A percentile compares a stretch with the other conserved stretches of the same genome.
phyloP scores from a whole-genome alignment of 2,329 filamentous ascomycete species.

The Eutypella sp. region DNA sequence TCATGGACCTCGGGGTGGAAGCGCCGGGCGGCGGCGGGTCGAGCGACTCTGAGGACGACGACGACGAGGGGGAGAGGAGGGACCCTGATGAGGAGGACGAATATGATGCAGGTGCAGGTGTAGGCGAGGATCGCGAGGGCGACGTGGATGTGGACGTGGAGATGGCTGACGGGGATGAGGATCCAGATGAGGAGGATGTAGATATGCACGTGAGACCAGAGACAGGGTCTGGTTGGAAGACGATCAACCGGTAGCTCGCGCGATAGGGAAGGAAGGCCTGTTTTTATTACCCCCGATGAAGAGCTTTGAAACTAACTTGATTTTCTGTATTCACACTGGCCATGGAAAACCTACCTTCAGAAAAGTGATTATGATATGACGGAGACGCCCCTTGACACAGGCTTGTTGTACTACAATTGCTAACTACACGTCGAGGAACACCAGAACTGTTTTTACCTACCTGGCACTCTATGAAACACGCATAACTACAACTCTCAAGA shows the following conservation, averaged over 20 bases:
- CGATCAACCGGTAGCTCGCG: not conserved
- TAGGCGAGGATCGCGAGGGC: conserved; percentile 9
- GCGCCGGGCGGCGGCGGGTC: not conserved
- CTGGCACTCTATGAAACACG: too few species aligned
- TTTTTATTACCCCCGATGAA: too few species aligned
- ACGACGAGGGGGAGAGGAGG: conserved; percentile 4
- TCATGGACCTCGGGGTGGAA: conserved; percentile 59
- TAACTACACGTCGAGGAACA: too few species aligned
- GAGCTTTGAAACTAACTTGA: too few species aligned
- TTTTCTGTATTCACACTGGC: too few species aligned
- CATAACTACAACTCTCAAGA: too few species aligned
- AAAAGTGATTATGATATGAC: too few species aligned
- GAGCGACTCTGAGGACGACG: not conserved
- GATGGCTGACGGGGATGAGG: conserved; percentile 6
- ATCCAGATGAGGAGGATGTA: conserved; percentile 11
- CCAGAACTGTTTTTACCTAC: too few species aligned
- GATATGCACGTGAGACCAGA: not conserved
- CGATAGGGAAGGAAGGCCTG: not conserved
- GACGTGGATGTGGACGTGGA: conserved; percentile 2
- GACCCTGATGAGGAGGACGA: conserved; percentile 9
- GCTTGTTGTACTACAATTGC: too few species aligned
- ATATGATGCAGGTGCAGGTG: conserved; percentile 3
- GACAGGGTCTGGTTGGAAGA: not conserved
- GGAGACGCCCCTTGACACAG: too few species aligned
- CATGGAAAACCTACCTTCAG: too few species aligned